phyloP scores from a whole-genome alignment of 2,329 filamentous ascomycete genomes.

The Alternaria consortialis region DNA sequence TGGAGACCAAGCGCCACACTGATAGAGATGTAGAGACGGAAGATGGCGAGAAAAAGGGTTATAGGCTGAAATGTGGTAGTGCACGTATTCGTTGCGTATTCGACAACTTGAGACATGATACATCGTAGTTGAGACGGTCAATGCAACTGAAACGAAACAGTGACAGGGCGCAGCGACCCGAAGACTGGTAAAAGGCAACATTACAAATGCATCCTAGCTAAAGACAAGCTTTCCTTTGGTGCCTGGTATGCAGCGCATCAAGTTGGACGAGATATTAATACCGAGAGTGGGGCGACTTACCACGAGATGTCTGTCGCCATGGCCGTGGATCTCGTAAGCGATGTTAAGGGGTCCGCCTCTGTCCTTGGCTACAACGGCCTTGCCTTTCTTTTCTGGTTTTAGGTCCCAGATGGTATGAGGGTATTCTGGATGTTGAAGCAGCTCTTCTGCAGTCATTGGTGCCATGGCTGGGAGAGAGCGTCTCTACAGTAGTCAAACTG shows the following conservation, averaged over 20 bases:
- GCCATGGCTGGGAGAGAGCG: slow-evolving; percentile 19
- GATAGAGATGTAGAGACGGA: background rate
- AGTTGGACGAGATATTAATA: slow-evolving; percentile 20
- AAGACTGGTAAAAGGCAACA: slow-evolving; percentile 16
- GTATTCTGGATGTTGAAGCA: slow-evolving; percentile 72
- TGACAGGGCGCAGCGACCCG: slow-evolving; percentile 19
- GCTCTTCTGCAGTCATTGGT: slow-evolving; percentile 64
- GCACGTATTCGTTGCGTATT: slow-evolving; percentile 15
- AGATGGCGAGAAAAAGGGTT: slow-evolving; percentile 4
- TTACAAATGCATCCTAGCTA: slow-evolving; percentile 33
- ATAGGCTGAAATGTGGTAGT: slow-evolving; percentile 8
- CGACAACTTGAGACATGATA: slow-evolving; percentile 40
- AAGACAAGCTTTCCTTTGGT: slow-evolving; percentile 3
- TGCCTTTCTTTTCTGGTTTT: slow-evolving; percentile 69
- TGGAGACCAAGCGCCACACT: background rate
- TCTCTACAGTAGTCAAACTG: slow-evolving; percentile 8
- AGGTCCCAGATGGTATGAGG: slow-evolving; percentile 73
- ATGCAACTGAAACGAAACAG: slow-evolving; percentile 51
- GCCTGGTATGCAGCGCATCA: slow-evolving; percentile 26
- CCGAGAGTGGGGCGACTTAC: slow-evolving; percentile 62
- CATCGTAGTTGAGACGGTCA: slow-evolving; percentile 43
- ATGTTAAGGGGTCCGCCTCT: slow-evolving; percentile 80
- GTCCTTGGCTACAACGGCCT: slow-evolving; percentile 69
- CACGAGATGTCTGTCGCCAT: slow-evolving; percentile 74
- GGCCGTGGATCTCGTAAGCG: slow-evolving; percentile 81